Evolutionary conservation across 2,329 filamentous ascomycete species (phyloP), one percentile per base, ranked within the genome.

Genomic region (Diplodia intermedia): DNA sequence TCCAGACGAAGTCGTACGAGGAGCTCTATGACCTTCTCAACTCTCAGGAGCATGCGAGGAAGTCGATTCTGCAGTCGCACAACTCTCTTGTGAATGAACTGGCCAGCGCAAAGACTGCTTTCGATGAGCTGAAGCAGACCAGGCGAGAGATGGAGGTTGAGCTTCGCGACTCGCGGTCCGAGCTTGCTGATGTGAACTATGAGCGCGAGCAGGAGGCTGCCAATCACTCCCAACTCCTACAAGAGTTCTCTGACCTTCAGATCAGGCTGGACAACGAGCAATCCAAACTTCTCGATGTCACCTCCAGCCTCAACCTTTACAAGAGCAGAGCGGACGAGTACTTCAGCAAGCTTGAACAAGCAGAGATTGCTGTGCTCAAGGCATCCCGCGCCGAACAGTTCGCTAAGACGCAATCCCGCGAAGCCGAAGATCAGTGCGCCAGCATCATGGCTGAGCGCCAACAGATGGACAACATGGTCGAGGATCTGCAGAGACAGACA

Each of bases 281-380:
- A 0, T 97, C 93, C 0, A 94, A 91, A 77, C 85, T 94, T 33
- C 87, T 90, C 33, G 94, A 99, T 78, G 89, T 97, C 54, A 89
- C 88, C 8, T 91, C 93, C 3, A 97, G 91, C 77, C 86, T 98
- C 52, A 90, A 89, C 69, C 82, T 97, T 70, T 99, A 98, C 85
- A 97, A 97, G 85, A 89, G 88, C 71, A 89, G 94, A 53, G 91
- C 94, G 4, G 93, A 98, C 75, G 94, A 98, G 77, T 98, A 99
- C 80, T 99, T 97, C 81, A 91, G 89, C 83, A 97, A 97, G 80
- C 88, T 99, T 23, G 94, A 99, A 79, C 94, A 98, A 77, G 95
- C 95, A 18, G 94, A 99, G 79, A 96, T 98, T 72, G 90, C 94
- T 0, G 94, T 98, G 20, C 86, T 99, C 71, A 97, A 97, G 79